Conservation (phyloP, 1,139 yeast species). For the Nakaseomyces delphensis region DNA sequence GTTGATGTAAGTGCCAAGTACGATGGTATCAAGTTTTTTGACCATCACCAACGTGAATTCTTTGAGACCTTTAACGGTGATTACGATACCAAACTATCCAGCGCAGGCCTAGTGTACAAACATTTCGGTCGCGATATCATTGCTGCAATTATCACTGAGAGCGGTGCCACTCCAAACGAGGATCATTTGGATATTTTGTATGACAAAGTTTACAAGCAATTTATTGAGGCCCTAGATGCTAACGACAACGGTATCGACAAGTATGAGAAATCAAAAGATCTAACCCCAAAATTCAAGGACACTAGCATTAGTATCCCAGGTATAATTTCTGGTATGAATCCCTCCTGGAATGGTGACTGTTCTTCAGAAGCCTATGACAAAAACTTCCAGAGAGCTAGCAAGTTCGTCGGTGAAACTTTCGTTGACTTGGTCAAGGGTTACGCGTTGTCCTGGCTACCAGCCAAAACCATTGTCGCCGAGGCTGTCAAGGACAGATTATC, state of each 20-base stretch:
- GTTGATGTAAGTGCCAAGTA: slow-evolving; percentile 95
- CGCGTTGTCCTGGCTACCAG: slow-evolving; percentile 89
- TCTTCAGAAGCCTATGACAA: slow-evolving; percentile 60
- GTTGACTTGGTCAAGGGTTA: slow-evolving; percentile 56
- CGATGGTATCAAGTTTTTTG: slow-evolving; percentile 80
- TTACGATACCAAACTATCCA: slow-evolving; percentile 70
- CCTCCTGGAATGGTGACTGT: slow-evolving; percentile 65
- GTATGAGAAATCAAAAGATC: slow-evolving; percentile 44
- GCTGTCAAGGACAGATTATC: slow-evolving; percentile 52
- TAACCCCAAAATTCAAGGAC: slow-evolving; percentile 43
- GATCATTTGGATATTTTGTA: slow-evolving; percentile 53
- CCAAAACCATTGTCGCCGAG: slow-evolving; percentile 63
- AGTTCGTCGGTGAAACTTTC: slow-evolving; percentile 77
- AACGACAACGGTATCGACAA: slow-evolving; percentile 88
- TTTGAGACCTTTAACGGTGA: slow-evolving; percentile 52
- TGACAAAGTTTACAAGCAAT: slow-evolving; percentile 69
- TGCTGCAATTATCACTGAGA: slow-evolving; percentile 34
- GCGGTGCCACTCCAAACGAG: slow-evolving; percentile 32
- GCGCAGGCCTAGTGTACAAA: slow-evolving; percentile 90
- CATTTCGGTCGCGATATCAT: slow-evolving; percentile 86
- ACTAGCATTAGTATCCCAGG: slow-evolving; percentile 70
- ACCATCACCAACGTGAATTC: slow-evolving; percentile 89
- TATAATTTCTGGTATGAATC: slow-evolving; percentile 69
- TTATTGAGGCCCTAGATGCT: slow-evolving; percentile 89
- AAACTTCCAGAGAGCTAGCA: slow-evolving; percentile 62